Evolutionary conservation across 257 asterid genomes (phyloP).

Genomic region (Salvia rosmarinus): DNA sequence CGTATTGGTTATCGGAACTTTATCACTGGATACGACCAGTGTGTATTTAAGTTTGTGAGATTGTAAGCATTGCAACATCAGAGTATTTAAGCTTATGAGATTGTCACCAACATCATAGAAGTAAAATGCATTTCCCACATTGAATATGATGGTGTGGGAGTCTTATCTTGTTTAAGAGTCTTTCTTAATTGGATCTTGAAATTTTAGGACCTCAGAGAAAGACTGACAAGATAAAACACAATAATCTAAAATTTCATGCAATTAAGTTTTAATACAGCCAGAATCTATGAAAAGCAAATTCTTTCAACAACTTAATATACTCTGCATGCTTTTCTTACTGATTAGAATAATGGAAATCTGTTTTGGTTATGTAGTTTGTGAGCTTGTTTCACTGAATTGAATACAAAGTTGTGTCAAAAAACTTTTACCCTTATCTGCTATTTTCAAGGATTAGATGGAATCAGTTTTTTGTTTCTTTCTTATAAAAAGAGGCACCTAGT

Average conservation of each 20-base stretch:
- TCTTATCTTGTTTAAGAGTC: neutral
- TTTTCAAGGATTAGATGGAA: neutral
- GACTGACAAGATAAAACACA: slow-evolving; percentile 2
- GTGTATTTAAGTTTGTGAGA: neutral
- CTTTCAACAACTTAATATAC: neutral
- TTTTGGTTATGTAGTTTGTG: neutral
- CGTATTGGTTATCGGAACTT: neutral
- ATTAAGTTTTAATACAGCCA: neutral
- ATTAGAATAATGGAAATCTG: neutral
- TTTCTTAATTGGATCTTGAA: slow-evolving; percentile 19
- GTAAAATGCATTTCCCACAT: neutral
- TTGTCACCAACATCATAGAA: neutral
- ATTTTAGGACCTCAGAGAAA: neutral
- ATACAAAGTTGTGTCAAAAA: neutral
- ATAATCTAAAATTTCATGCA: neutral
- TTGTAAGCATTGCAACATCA: too few species aligned
- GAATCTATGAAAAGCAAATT: neutral
- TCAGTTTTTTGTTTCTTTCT: too few species aligned
- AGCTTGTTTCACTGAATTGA: neutral
- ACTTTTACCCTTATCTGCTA: neutral
- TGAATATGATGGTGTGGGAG: neutral
- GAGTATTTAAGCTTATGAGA: neutral
- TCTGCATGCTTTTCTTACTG: neutral
- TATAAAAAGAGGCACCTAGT: neutral
- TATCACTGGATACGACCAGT: neutral